These are phyloP conservation scores for Berkeleyomyces rouxiae DNA, from an alignment of 2,329 filamentous ascomycete species.

Conservation along the genomic window DNA sequence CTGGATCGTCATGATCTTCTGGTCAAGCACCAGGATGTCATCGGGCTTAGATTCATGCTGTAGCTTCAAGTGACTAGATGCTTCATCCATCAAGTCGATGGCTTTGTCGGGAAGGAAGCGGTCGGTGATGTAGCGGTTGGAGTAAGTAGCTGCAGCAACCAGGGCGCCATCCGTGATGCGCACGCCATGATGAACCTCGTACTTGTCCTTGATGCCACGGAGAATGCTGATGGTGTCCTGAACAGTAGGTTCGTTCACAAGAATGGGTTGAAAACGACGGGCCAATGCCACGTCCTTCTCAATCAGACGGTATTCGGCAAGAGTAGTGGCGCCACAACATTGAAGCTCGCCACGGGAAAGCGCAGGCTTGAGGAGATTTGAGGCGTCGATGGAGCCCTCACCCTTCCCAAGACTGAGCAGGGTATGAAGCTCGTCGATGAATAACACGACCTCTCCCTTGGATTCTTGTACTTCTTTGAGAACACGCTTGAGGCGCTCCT, in stretches of 20 bases:
- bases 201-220: slow-evolving; percentile 91
- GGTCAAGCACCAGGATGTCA: slow-evolving; percentile 78
- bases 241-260: slow-evolving; percentile 82
- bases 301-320: slow-evolving; percentile 82
- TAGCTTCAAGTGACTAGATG: slow-evolving; percentile 71
- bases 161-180: slow-evolving; percentile 83
- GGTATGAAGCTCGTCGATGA: slow-evolving; percentile 88
- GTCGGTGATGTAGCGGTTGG: slow-evolving; percentile 92
- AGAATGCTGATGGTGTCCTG: slow-evolving; percentile 90
- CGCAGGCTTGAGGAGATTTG: slow-evolving; percentile 84
- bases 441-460: slow-evolving; percentile 77
- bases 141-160: slow-evolving; percentile 80
- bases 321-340: slow-evolving; percentile 85
- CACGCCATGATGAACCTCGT: slow-evolving; percentile 93
- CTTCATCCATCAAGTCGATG: slow-evolving; percentile 92
- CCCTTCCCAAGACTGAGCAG: slow-evolving; percentile 84
- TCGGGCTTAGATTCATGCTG: slow-evolving; percentile 97
- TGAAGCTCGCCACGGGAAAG: slow-evolving; percentile 86
- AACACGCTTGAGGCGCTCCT: slow-evolving; percentile 81
- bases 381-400: slow-evolving; percentile 91
- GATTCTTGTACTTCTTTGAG: slow-evolving; percentile 82
- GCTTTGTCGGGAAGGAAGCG: slow-evolving; percentile 93
- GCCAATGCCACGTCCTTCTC: slow-evolving; percentile 93
- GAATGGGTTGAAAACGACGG: slow-evolving; percentile 81
- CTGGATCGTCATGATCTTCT: slow-evolving; percentile 92